phyloP scores from a whole-genome alignment of 2,329 filamentous ascomycete species.

The Neofusicoccum sp. region DNA sequence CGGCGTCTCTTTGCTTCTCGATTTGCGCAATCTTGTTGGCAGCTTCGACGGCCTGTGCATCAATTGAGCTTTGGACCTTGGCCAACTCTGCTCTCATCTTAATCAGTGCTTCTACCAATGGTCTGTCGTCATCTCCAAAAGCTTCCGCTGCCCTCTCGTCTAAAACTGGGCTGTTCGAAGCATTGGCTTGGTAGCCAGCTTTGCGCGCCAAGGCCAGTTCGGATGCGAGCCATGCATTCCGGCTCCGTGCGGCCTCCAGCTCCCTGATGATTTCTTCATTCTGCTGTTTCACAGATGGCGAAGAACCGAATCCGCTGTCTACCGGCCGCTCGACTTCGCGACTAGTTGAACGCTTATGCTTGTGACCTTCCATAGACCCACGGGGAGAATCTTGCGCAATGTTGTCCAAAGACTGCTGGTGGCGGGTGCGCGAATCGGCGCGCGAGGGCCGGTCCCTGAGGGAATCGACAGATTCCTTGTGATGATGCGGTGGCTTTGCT shows the following conservation, averaged over 20 bases:
- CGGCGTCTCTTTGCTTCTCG: constrained; percentile 89
- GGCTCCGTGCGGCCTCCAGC: constrained; percentile 76
- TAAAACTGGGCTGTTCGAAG: constrained; percentile 67
- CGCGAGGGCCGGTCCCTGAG: not conserved
- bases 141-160: constrained; percentile 75
- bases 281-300: constrained; percentile 60
- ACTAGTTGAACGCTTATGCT: constrained; percentile 30
- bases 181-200: constrained; percentile 76
- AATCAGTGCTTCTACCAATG: constrained; percentile 85
- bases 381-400: constrained; percentile 8
- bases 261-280: constrained; percentile 80
- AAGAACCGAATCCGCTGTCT: constrained; percentile 60
- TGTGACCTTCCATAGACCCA: constrained; percentile 18
- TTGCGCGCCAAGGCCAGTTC: constrained; percentile 90
- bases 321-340: constrained; percentile 42
- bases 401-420: constrained; percentile 6
- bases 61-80: constrained; percentile 86
- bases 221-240: constrained; percentile 96
- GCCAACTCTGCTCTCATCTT: constrained; percentile 86
- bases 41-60: constrained; percentile 80
- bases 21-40: constrained; percentile 89
- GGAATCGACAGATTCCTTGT: constrained; percentile 38
- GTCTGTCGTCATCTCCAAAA: constrained; percentile 88
- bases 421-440: not conserved
- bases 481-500: constrained; percentile 23